These are phyloP conservation scores for Ambrosia artemisiifolia DNA, from an alignment of 129 eudicot species.

Conservation along the genomic window DNA sequence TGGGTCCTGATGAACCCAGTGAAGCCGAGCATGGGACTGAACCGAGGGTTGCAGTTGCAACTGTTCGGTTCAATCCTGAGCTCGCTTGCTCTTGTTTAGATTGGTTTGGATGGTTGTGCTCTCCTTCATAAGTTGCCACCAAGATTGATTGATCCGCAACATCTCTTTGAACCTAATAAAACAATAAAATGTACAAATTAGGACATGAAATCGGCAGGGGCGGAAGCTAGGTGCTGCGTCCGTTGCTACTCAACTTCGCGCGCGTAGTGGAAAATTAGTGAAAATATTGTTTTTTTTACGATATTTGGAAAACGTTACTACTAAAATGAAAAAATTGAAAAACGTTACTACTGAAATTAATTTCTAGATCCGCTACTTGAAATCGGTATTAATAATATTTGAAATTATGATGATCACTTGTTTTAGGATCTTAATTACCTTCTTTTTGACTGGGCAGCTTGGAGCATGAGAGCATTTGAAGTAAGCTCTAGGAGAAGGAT, in stretches of 20 bases:
- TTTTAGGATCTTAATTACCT: slow-evolving; percentile 33
- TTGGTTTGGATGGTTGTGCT: slow-evolving; percentile 80
- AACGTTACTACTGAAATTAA: too few species aligned
- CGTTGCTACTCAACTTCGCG: too few species aligned
- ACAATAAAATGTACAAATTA: not conserved
- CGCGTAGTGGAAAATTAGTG: too few species aligned
- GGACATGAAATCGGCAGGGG: slow-evolving; percentile 17
- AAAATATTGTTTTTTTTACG: too few species aligned
- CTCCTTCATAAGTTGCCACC: slow-evolving; percentile 96
- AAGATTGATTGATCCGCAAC: slow-evolving; percentile 81
- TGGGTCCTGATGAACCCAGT: slow-evolving; percentile 41
- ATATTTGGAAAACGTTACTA: too few species aligned
- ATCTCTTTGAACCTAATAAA: slow-evolving; percentile 77
- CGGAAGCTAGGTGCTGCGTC: too few species aligned
- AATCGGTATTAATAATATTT: too few species aligned
- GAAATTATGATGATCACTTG: too few species aligned
- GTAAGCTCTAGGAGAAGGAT: slow-evolving; percentile 99
- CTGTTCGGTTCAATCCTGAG: slow-evolving; percentile 37
- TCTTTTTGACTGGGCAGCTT: slow-evolving; percentile 93
- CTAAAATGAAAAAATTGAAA: too few species aligned
- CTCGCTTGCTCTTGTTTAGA: slow-evolving; percentile 39
- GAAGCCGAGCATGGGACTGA: slow-evolving; percentile 54
- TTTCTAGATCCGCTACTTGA: too few species aligned
- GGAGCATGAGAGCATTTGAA: slow-evolving; percentile 99
- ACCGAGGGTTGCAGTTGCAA: slow-evolving; percentile 32